A percentile compares a stretch with the other conserved stretches of the same genome.
Evolutionary conservation across 805 yeast genomes (phyloP).

Genomic region (Barnettozyma populi): DNA sequence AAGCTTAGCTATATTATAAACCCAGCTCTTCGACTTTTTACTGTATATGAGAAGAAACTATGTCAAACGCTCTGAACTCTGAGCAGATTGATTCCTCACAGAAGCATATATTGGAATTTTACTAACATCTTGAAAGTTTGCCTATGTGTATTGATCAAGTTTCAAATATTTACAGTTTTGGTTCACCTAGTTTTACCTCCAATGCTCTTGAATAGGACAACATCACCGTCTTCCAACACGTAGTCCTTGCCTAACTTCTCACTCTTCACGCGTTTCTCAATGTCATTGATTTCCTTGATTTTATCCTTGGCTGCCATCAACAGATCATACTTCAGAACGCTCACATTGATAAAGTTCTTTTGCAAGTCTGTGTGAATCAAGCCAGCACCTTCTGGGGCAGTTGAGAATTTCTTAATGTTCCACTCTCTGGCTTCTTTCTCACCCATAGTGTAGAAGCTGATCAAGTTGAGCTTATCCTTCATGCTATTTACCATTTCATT

Average conservation of each 20-base stretch:
- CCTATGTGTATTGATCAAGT: neutral
- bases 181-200: constrained; percentile 46
- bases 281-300: constrained; percentile 17
- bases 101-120: neutral
- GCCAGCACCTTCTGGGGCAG: constrained; percentile 88
- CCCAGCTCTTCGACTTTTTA: constrained; percentile 29
- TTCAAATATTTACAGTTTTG: neutral
- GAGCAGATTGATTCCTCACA: neutral
- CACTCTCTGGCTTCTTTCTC: constrained; percentile 82
- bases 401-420: constrained; percentile 71
- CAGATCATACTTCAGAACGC: constrained; percentile 65
- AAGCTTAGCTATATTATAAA: constrained; percentile 23
- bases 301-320: constrained; percentile 26
- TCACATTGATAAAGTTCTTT: constrained; percentile 75
- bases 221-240: constrained; percentile 79
- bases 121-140: neutral
- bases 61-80: constrained; percentile 25
- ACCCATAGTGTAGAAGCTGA: constrained; percentile 86
- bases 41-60: constrained; percentile 25
- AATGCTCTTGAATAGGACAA: constrained; percentile 66
- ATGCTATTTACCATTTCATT: constrained; percentile 60
- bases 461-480: constrained; percentile 63
- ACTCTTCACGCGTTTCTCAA: constrained; percentile 28
- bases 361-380: constrained; percentile 82
- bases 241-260: constrained; percentile 71